Evolutionary conservation across 164 flowering plant genomes (phyloP), one percentile per base, ranked within the genome.

Genomic region (Macadamia integrifolia): DNA sequence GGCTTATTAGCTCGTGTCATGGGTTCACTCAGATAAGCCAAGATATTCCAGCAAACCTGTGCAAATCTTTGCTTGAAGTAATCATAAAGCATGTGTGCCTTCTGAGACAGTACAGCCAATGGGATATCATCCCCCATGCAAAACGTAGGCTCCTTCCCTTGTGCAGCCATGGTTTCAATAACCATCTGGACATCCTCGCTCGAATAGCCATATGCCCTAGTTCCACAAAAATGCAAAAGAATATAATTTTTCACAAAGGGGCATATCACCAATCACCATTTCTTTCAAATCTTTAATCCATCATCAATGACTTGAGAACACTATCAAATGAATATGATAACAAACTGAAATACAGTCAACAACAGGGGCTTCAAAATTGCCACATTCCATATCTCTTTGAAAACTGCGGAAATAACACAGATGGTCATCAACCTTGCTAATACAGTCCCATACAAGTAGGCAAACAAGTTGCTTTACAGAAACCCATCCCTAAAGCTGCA

Each of bases 141-240:
- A 77, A 92, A 94, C 48, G 99, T 95, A 64, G 99, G 99, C 72
- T 95, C 99, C 85, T 95, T 95, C 48, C 97, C 99, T 77, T 95
- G 97, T 6, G 96, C 65, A 71, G 99, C 97, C 99, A 95, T 95
- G 58, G 77, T 74, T 80, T 95, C 99, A 78, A 95, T 95, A 71
- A 95, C 87, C 99, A 95, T 95, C 77, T 95, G 99, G 49, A 95
- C 99, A 84, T 95, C 99, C 81, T 95, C 99, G 80, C 98, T 92
- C 6, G 99, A 95, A 80, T 95, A 95, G 43, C 99, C 99, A 85
- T 74, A 87, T 71, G 99, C 99, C 88, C 99, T 95, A 77, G 17
- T 76, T 46, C 35, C 69, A 77, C 6, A 55, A 69, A 74, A 76
- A 35, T 31, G 46, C 9, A 55, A n/a, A 32, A 58, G 50, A 9